These are phyloP conservation scores for Pythium scleroteichum DNA, from an alignment of 352 stramenopile genomes.

Conservation along the genomic window DNA sequence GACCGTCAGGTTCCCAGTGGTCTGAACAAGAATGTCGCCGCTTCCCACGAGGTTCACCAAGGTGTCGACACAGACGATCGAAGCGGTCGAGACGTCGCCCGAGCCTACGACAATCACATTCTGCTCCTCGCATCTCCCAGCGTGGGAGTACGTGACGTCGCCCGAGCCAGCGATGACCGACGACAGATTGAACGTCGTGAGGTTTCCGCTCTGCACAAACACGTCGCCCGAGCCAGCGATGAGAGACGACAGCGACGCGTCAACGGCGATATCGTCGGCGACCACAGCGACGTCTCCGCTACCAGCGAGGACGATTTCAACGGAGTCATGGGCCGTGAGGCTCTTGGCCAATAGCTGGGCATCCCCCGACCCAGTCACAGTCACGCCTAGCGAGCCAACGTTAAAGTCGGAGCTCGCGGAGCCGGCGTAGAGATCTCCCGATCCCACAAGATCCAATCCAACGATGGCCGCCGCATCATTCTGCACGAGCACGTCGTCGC, in stretches of 20 bases:
- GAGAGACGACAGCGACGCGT: slow-evolving; percentile 15
- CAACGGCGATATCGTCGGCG: slow-evolving; percentile 23
- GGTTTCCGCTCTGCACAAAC: slow-evolving; percentile 30
- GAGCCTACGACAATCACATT: slow-evolving; percentile 34
- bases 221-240: slow-evolving; percentile 35
- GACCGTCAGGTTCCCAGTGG: slow-evolving; percentile 34
- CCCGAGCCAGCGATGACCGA: slow-evolving; percentile 37
- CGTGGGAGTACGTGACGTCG: slow-evolving; percentile 31
- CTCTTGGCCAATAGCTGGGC: slow-evolving; percentile 18
- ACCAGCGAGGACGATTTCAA: slow-evolving; percentile 13
- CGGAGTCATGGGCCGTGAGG: slow-evolving; percentile 2
- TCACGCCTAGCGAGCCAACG: slow-evolving; percentile 10
- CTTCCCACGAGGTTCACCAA: slow-evolving; percentile 39
- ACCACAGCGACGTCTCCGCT: slow-evolving; percentile 29
- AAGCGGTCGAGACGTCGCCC: slow-evolving; percentile 37
- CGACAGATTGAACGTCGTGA: slow-evolving; percentile 12
- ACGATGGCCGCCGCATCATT: neutral
- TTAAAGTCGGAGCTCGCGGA: neutral
- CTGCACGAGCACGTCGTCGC: slow-evolving; percentile 24
- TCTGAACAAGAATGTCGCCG: slow-evolving; percentile 41
- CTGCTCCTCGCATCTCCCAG: slow-evolving; percentile 27
- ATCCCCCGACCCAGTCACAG: slow-evolving; percentile 21
- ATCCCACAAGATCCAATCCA: slow-evolving; percentile 2
- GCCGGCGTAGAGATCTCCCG: slow-evolving; percentile 13
- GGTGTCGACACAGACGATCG: slow-evolving; percentile 37